Evolutionary conservation across 106 monocot genomes (phyloP).

Genomic region (Phalaenopsis equestris): DNA sequence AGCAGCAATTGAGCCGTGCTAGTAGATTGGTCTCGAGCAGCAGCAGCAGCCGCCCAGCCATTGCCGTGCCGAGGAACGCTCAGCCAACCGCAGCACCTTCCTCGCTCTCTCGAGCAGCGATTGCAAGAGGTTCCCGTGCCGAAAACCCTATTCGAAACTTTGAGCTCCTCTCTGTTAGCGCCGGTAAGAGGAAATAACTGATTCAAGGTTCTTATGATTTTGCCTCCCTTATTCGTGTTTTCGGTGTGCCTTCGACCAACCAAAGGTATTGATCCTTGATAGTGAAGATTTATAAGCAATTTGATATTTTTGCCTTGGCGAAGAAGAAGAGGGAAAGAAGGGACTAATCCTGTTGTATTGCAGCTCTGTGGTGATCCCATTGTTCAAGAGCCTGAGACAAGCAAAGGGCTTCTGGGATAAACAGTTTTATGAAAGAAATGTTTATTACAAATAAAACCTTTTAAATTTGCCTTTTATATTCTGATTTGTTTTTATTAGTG

Average conservation of each 20-base stretch:
- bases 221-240: not conserved
- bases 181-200: slow-evolving; percentile 45
- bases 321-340: not conserved
- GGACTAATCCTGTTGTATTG: not conserved
- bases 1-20: slow-evolving; percentile 22
- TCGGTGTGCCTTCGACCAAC: not conserved
- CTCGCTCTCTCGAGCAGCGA: slow-evolving; percentile 27
- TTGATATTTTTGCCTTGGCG: not conserved
- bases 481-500: not conserved
- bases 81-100: slow-evolving; percentile 25
- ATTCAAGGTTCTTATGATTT: not conserved
- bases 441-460: not conserved
- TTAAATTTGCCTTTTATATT: not conserved
- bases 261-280: not conserved
- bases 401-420: not conserved
- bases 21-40: slow-evolving; percentile 32
- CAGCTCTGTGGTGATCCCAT: not conserved
- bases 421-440: not conserved
- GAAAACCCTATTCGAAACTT: slow-evolving; percentile 36
- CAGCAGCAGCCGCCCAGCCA: slow-evolving; percentile 30
- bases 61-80: slow-evolving; percentile 20
- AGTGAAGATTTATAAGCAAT: too few species aligned
- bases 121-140: slow-evolving; percentile 12
- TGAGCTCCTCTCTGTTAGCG: slow-evolving; percentile 44
- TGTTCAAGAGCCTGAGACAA: not conserved